Conservation (phyloP, 2,329 filamentous ascomycete species). For the Tolypocladium inflatum region DNA sequence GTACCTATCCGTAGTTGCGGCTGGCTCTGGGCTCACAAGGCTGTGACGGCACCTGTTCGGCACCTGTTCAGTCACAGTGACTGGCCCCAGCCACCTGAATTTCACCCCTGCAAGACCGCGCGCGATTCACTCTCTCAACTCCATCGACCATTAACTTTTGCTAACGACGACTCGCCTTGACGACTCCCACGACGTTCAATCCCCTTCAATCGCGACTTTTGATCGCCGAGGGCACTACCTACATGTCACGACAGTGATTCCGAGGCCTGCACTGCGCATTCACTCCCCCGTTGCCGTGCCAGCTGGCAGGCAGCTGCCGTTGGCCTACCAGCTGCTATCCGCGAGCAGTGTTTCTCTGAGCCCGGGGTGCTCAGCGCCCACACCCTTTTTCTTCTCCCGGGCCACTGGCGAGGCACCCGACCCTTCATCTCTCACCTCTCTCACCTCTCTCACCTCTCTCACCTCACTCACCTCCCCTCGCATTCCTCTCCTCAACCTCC, state of each 20-base stretch:
- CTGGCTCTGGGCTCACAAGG: not conserved
- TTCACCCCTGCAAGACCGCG: constrained; percentile 3
- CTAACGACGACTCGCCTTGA: constrained; percentile 10
- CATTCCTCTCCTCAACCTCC: not conserved
- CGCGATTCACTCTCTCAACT: constrained; percentile 10
- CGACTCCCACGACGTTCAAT: not conserved
- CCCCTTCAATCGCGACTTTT: not conserved
- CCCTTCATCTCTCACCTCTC: not conserved
- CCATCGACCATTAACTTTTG: constrained; percentile 19
- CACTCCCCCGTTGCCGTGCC: not conserved
- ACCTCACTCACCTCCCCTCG: not conserved
- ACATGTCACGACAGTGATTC: too few relatives aligned
- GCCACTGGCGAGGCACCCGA: not conserved
- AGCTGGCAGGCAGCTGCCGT: not conserved
- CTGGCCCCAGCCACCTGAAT: constrained; percentile 16
- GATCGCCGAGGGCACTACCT: not conserved
- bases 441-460: not conserved
- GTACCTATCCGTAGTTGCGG: not conserved
- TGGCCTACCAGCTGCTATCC: not conserved
- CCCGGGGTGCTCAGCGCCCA: not conserved
- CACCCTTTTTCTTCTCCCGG: not conserved
- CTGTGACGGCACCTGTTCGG: not conserved
- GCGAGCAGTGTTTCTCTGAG: not conserved
- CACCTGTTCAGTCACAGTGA: not conserved
- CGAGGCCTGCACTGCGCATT: not conserved